Evolutionary conservation across 768 basidiomycete species (phyloP).

Genomic region (Boletus rubropictus): DNA sequence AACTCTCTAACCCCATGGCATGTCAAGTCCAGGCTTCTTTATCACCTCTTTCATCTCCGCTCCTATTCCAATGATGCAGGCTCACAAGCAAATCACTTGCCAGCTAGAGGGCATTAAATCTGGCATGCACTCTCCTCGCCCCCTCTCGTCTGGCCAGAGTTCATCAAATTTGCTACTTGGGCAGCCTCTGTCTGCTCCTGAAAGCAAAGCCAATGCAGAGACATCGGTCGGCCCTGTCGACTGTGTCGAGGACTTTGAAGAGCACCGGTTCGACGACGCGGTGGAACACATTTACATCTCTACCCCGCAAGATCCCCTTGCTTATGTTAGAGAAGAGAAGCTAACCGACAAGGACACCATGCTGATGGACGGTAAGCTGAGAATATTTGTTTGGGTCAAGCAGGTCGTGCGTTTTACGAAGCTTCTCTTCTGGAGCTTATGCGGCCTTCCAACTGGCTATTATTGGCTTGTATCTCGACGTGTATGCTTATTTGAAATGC

Average conservation of each 20-base stretch:
- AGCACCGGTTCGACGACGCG: slow-evolving; percentile 27
- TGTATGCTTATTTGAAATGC: slow-evolving; percentile 16
- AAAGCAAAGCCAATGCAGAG: neutral
- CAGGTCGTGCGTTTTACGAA: slow-evolving; percentile 9
- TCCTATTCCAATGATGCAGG: slow-evolving; percentile 22
- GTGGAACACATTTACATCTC: slow-evolving; percentile 32
- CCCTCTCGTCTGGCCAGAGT: slow-evolving; percentile 16
- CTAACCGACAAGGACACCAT: slow-evolving; percentile 46
- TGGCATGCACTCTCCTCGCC: slow-evolving; percentile 20
- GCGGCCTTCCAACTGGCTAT: slow-evolving; percentile 18
- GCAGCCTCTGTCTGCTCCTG: slow-evolving; percentile 19
- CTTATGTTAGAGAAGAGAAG: slow-evolving; percentile 48
- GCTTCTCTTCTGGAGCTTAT: slow-evolving; percentile 18
- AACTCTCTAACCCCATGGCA: slow-evolving; percentile 24
- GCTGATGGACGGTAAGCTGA: slow-evolving; percentile 53
- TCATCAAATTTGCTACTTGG: slow-evolving; percentile 18
- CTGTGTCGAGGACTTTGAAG: slow-evolving; percentile 4
- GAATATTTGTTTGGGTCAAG: slow-evolving; percentile 9
- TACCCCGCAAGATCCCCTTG: slow-evolving; percentile 20
- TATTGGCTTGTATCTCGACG: slow-evolving; percentile 13
- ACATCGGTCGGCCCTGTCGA: neutral
- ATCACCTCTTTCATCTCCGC: slow-evolving; percentile 32
- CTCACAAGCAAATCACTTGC: slow-evolving; percentile 17
- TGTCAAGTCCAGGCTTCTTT: slow-evolving; percentile 30
- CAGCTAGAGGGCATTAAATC: slow-evolving; percentile 11